A percentile compares a stretch with the other conserved stretches of the same genome.
phyloP scores from a whole-genome alignment of 345 rosid species.

The Laguncularia racemosa region DNA sequence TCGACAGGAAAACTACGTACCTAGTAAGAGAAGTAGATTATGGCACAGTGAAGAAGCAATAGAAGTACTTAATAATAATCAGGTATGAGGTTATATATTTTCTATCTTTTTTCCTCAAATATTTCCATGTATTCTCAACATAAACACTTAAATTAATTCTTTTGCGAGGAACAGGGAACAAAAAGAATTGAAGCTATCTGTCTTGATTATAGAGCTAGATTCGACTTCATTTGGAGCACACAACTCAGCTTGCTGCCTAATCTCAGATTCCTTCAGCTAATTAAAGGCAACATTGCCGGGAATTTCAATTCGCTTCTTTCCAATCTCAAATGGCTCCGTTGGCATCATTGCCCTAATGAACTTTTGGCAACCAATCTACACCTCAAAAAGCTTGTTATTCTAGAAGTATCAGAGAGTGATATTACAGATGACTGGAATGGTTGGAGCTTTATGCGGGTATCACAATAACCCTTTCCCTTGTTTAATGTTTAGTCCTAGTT shows the following conservation, averaged over 20 bases:
- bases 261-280: not conserved
- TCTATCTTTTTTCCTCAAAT: too few species aligned
- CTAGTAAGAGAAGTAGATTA: too few species aligned
- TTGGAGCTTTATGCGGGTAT: not conserved
- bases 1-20: too few species aligned
- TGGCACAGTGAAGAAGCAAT: too few species aligned
- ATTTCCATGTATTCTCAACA: too few species aligned
- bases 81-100: too few species aligned
- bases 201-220: not conserved
- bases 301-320: conserved; percentile 1
- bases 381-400: not conserved
- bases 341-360: too few species aligned
- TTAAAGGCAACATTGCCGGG: not conserved
- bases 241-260: not conserved
- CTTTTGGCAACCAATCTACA: not conserved
- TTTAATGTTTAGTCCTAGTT: not conserved
- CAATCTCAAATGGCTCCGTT: not conserved
- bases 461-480: too few species aligned
- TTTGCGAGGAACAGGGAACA: not conserved
- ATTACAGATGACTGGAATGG: not conserved
- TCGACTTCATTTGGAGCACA: not conserved
- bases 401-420: too few species aligned
- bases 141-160: not conserved
- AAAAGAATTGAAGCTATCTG: conserved; percentile 2
- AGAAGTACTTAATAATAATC: too few species aligned